phyloP scores from a whole-genome alignment of 177 flowering plant species.

The Vitis hybrid region DNA sequence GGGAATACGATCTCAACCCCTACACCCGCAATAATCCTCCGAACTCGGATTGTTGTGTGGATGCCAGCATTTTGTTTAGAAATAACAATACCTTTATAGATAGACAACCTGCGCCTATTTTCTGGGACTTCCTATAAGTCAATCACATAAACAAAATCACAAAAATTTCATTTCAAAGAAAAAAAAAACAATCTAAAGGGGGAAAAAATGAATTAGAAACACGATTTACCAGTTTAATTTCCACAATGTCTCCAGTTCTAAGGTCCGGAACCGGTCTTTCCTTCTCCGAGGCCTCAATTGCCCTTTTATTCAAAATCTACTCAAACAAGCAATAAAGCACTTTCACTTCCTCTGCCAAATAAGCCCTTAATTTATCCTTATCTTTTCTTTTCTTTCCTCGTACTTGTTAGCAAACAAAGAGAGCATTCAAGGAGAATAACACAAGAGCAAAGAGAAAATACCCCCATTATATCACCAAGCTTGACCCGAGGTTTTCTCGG shows the following conservation, averaged over 20 bases:
- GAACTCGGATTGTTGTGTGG: constrained; percentile 85
- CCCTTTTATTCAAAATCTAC: constrained; percentile 84
- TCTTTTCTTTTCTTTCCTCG: background rate
- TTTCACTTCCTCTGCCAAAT: background rate
- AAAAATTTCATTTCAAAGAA: background rate
- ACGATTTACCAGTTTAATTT: constrained; percentile 69
- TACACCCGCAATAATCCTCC: constrained; percentile 85
- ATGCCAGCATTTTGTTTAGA: constrained; percentile 95
- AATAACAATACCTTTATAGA: constrained; percentile 87
- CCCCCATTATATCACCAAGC: constrained; percentile 97
- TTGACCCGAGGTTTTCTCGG: constrained; percentile 63
- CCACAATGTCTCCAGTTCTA: constrained; percentile 82
- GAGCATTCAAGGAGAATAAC: background rate
- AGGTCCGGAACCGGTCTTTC: constrained; percentile 71
- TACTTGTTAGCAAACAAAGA: background rate
- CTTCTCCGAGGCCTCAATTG: constrained; percentile 69
- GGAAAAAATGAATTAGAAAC: background rate
- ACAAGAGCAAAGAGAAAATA: constrained; percentile 17
- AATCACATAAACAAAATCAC: constrained; percentile 13
- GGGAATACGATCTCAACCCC: constrained; percentile 97
- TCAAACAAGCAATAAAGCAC: constrained; percentile 8
- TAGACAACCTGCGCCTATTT: constrained; percentile 62
- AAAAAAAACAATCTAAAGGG: background rate
- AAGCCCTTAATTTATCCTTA: background rate
- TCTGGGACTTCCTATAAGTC: constrained; percentile 80